A percentile compares a stretch with the other conserved stretches of the same genome.
These are phyloP conservation scores for Hypoxylon rickii DNA, from an alignment of 495 filamentous ascomycete species.

Conservation along the genomic window DNA sequence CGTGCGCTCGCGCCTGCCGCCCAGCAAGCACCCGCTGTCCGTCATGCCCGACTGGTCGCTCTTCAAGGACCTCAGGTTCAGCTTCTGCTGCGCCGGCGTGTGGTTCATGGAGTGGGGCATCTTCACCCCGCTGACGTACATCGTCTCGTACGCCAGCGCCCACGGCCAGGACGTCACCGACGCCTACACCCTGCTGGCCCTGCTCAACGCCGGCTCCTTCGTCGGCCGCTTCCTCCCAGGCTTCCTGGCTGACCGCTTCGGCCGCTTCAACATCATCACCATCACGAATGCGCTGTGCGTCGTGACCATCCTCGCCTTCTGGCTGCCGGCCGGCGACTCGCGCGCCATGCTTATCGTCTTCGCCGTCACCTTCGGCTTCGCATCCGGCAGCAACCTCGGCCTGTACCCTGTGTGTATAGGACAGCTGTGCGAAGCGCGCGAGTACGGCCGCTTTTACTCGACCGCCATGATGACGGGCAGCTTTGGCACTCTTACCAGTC, in stretches of 20 bases:
- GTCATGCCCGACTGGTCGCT: conserved; percentile 56
- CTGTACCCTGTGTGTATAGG: conserved; percentile 89
- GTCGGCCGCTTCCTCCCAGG: conserved; percentile 74
- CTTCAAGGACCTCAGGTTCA: conserved; percentile 60
- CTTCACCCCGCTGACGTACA: conserved; percentile 52
- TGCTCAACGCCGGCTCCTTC: conserved; percentile 61
- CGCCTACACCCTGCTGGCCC: conserved; percentile 65
- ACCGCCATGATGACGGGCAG: conserved; percentile 88
- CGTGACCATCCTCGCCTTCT: conserved; percentile 72
- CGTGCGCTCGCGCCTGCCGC: conserved; percentile 57
- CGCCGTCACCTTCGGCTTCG: conserved; percentile 80
- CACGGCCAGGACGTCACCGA: conserved; percentile 57
- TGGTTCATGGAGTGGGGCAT: conserved; percentile 59
- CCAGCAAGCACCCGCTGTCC: conserved; percentile 37
- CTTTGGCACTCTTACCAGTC: conserved; percentile 83
- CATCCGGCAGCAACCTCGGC: conserved; percentile 81
- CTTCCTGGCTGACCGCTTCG: conserved; percentile 68
- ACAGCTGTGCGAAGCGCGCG: conserved; percentile 82
- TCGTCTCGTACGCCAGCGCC: conserved; percentile 57
- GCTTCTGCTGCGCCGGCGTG: conserved; percentile 58
- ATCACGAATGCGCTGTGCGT: conserved; percentile 66
- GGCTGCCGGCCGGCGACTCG: conserved; percentile 71
- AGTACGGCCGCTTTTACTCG: conserved; percentile 84
- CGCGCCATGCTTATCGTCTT: conserved; percentile 70
- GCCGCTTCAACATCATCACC: conserved; percentile 57